phyloP scores from a whole-genome alignment of 495 filamentous ascomycete genomes.

The Aspergillus biplanus region DNA sequence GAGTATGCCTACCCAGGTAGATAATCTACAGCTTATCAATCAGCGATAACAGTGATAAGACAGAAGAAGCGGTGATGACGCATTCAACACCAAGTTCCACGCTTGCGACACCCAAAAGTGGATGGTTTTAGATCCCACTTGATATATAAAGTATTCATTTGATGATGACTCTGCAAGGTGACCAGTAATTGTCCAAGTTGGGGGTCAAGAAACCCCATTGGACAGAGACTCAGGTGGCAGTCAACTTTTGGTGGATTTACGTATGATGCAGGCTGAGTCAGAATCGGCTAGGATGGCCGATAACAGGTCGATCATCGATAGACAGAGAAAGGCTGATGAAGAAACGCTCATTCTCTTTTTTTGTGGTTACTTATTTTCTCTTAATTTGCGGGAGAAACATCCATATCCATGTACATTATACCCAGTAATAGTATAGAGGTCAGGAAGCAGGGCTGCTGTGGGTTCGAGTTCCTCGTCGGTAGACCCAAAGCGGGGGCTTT shows the following conservation, averaged over 20 bases:
- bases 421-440: too few relatives aligned
- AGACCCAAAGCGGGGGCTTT: not conserved
- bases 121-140: not conserved
- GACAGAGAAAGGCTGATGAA: too few relatives aligned
- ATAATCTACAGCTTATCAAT: not conserved
- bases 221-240: too few relatives aligned
- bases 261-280: constrained; percentile 1
- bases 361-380: not conserved
- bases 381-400: not conserved
- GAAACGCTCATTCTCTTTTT: not conserved
- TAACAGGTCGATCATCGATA: too few relatives aligned
- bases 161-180: too few relatives aligned
- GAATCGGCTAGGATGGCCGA: not conserved
- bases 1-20: not conserved
- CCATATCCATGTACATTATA: not conserved
- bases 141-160: too few relatives aligned
- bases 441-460: not conserved
- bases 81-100: not conserved
- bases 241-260: not conserved
- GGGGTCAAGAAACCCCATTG: too few relatives aligned
- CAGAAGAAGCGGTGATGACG: not conserved
- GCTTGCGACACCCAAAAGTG: not conserved
- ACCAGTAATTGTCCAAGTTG: too few relatives aligned
- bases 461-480: not conserved
- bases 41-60: constrained; percentile 19